These are phyloP conservation scores for Tillandsia leiboldiana DNA, from an alignment of 176 grass and related monocot species.

Conservation along the genomic window DNA sequence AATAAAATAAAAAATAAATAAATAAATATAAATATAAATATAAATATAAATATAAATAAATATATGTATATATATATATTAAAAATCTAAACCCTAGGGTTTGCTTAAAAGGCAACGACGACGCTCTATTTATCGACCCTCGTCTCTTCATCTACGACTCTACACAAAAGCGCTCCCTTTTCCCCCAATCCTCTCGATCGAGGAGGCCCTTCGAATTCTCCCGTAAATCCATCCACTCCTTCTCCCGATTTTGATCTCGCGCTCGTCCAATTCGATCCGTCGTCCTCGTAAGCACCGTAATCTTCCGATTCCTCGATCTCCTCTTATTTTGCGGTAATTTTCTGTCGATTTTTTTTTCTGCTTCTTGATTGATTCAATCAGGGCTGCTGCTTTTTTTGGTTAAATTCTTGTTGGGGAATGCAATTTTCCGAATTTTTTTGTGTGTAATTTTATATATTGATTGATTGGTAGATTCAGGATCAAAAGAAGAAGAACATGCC, in stretches of 20 bases:
- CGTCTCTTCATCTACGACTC: neutral
- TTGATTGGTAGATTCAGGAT: neutral
- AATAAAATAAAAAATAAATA: neutral
- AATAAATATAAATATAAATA: no score
- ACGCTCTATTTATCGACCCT: neutral
- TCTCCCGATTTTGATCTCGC: conserved; percentile 13
- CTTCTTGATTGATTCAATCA: neutral
- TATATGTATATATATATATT: no score
- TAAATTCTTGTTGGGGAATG: neutral
- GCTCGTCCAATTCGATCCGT: neutral
- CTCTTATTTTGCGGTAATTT: conserved; percentile 10
- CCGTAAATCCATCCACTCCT: conserved; percentile 12
- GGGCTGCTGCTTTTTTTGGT: neutral
- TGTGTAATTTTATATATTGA: conserved; percentile 7
- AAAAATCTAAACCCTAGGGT: neutral
- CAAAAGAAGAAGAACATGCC: conserved; percentile 42
- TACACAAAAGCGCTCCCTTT: conserved; percentile 6
- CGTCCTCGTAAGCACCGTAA: neutral
- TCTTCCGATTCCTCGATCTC: neutral
- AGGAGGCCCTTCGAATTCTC: conserved; percentile 4
- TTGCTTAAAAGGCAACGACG: neutral
- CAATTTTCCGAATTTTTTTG: neutral
- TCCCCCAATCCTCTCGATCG: conserved; percentile 14
- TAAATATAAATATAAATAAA: no score
- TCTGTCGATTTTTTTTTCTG: neutral